Percentiles rank a stretch among this genome's conserved stretches.
Evolutionary conservation across 495 filamentous ascomycete species (phyloP).

Genomic region (Neurospora sp.): DNA sequence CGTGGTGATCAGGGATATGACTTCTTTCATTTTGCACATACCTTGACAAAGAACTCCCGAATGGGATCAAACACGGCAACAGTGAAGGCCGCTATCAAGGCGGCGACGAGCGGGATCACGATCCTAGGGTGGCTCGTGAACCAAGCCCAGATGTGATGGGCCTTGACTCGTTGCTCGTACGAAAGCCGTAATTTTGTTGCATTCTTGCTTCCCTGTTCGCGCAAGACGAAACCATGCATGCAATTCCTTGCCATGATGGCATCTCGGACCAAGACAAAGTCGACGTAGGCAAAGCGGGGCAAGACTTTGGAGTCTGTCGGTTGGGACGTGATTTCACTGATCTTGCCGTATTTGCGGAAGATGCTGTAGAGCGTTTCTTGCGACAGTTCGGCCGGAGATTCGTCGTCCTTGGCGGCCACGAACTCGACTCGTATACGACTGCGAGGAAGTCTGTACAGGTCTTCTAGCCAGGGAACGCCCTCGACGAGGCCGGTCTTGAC

Average conservation of each 20-base stretch:
- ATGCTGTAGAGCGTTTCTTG: conserved; percentile 78
- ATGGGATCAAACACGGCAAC: conserved; percentile 90
- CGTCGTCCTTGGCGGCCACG: conserved; percentile 53
- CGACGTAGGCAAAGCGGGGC: conserved; percentile 69
- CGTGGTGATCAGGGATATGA: not conserved
- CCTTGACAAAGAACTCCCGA: conserved; percentile 80
- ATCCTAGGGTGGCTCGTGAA: conserved; percentile 79
- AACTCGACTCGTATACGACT: conserved; percentile 73
- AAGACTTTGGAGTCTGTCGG: conserved; percentile 72
- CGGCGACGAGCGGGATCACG: conserved; percentile 72
- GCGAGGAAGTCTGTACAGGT: conserved; percentile 76
- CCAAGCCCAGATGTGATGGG: conserved; percentile 79
- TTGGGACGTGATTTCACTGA: conserved; percentile 69
- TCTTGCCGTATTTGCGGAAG: conserved; percentile 85
- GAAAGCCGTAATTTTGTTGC: conserved; percentile 67
- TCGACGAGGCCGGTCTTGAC: conserved; percentile 60
- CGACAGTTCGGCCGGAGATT: conserved; percentile 50
- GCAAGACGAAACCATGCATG: conserved; percentile 71
- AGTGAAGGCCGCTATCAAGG: conserved; percentile 70
- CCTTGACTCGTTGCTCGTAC: conserved; percentile 67
- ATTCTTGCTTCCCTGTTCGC: conserved; percentile 61
- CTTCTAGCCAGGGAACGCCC: conserved; percentile 91
- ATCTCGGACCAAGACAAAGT: conserved; percentile 58
- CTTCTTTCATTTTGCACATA: not conserved
- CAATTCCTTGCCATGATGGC: conserved; percentile 87